A percentile compares a stretch with the other conserved stretches of the same genome.
These are phyloP conservation scores for Hypoxylon sp. DNA, from an alignment of 2,329 filamentous ascomycete genomes.

Conservation along the genomic window DNA sequence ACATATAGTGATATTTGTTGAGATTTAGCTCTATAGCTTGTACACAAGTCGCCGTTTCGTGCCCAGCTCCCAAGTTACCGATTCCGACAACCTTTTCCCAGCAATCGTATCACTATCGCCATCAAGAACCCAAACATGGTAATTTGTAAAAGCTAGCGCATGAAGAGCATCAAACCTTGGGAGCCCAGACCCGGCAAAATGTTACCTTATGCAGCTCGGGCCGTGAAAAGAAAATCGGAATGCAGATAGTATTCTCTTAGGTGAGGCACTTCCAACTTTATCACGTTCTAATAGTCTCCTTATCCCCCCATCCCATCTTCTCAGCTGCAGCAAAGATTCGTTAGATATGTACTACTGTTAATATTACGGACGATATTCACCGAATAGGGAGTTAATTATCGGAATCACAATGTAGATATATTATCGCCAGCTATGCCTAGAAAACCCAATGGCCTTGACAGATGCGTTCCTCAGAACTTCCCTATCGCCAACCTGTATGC, in stretches of 20 bases:
- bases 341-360: too few species aligned
- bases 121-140: background rate
- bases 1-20: slow-evolving; percentile 31
- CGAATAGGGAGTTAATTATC: background rate
- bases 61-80: background rate
- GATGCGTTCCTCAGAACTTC: background rate
- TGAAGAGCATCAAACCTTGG: background rate
- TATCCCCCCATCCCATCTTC: too few species aligned
- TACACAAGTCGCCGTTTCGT: background rate
- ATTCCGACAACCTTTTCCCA: background rate
- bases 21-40: background rate
- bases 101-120: background rate
- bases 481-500: background rate
- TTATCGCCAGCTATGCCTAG: background rate
- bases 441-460: background rate
- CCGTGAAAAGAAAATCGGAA: background rate
- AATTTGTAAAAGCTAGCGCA: background rate
- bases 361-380: background rate
- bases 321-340: too few species aligned
- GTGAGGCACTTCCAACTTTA: too few species aligned
- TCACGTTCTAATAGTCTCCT: too few species aligned
- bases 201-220: background rate
- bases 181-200: background rate
- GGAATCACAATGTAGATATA: background rate
- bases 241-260: too few species aligned